Percentiles rank a stretch among this genome's conserved stretches.
These are phyloP conservation scores for Moesziomyces parantarcticus DNA, from an alignment of 1,284 basidiomycete species.

Conservation along the genomic window DNA sequence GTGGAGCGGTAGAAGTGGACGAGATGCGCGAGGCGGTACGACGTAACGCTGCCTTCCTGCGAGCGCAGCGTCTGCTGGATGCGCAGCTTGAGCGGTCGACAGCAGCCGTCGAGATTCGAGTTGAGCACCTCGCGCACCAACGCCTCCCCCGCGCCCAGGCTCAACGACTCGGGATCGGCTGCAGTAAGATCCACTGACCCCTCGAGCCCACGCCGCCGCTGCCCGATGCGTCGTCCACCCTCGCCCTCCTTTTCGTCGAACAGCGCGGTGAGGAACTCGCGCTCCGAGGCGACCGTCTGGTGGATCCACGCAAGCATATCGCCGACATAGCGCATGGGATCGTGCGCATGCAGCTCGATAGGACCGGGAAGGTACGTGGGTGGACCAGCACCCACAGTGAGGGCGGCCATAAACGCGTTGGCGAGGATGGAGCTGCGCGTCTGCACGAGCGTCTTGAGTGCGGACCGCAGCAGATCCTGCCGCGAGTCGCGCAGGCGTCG, in stretches of 20 bases:
- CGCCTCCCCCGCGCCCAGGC: constrained; percentile 33
- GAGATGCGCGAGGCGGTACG: constrained; percentile 92
- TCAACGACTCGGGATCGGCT: constrained; percentile 17
- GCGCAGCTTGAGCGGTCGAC: constrained; percentile 77
- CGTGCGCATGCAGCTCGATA: constrained; percentile 96
- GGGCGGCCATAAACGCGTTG: constrained; percentile 82
- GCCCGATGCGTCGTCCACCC: constrained; percentile 67
- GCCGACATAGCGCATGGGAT: constrained; percentile 92
- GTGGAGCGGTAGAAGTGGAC: constrained; percentile 92
- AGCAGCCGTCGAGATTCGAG: constrained; percentile 82
- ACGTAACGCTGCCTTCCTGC: constrained; percentile 89
- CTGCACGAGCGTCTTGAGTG: constrained; percentile 79
- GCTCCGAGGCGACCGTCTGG: constrained; percentile 91
- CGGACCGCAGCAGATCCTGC: constrained; percentile 65
- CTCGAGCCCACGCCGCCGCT: constrained; percentile 43
- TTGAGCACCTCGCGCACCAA: constrained; percentile 81
- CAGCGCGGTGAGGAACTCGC: constrained; percentile 73
- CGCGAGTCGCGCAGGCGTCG: constrained; percentile 78
- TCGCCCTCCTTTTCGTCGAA: constrained; percentile 68
- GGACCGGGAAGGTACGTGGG: constrained; percentile 88
- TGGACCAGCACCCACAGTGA: constrained; percentile 81
- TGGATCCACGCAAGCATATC: constrained; percentile 99
- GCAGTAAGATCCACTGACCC: constrained; percentile 48
- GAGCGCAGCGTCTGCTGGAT: constrained; percentile 90
- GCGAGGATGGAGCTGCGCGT: constrained; percentile 84